Conservation (phyloP, 2,329 filamentous ascomycete species). For the Camillea tinctor region DNA sequence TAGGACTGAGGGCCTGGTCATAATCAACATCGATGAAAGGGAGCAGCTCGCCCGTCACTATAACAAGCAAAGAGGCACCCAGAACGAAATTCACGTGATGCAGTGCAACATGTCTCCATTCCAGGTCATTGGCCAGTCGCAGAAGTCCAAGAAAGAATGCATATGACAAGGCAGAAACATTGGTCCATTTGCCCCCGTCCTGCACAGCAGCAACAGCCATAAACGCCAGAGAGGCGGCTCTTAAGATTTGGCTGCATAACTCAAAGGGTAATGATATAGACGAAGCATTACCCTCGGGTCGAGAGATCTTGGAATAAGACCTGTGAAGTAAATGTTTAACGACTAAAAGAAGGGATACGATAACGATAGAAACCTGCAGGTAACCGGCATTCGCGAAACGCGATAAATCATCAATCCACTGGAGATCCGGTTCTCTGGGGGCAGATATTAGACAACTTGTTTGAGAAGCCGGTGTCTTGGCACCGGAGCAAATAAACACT, state of each 20-base stretch:
- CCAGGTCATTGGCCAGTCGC: conserved; percentile 40
- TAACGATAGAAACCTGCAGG: conserved; percentile 38
- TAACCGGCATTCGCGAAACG: conserved; percentile 41
- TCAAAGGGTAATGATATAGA: conserved; percentile 43
- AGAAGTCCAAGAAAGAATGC: conserved; percentile 44
- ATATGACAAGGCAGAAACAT: conserved; percentile 39
- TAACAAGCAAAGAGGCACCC: conserved; percentile 36
- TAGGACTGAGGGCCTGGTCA: conserved; percentile 30
- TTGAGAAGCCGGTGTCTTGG: not conserved
- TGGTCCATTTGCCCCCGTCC: conserved; percentile 36
- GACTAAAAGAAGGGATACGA: conserved; percentile 38
- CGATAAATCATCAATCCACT: conserved; percentile 41
- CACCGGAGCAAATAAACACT: not conserved
- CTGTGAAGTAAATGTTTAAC: conserved; percentile 34
- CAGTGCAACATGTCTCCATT: conserved; percentile 46
- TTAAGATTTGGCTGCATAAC: conserved; percentile 40
- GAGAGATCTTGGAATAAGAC: conserved; percentile 28
- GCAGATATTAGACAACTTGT: conserved; percentile 13
- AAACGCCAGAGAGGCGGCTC: conserved; percentile 40
- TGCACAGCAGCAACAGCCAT: conserved; percentile 36
- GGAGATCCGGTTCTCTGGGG: conserved; percentile 2
- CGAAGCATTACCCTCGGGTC: conserved; percentile 35
- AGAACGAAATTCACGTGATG: conserved; percentile 50
- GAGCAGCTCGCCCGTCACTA: conserved; percentile 39
- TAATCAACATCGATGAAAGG: conserved; percentile 42